Evolutionary conservation across 805 yeast species (phyloP).

Genomic region (Yamadazyma takamatsuzukensis): DNA sequence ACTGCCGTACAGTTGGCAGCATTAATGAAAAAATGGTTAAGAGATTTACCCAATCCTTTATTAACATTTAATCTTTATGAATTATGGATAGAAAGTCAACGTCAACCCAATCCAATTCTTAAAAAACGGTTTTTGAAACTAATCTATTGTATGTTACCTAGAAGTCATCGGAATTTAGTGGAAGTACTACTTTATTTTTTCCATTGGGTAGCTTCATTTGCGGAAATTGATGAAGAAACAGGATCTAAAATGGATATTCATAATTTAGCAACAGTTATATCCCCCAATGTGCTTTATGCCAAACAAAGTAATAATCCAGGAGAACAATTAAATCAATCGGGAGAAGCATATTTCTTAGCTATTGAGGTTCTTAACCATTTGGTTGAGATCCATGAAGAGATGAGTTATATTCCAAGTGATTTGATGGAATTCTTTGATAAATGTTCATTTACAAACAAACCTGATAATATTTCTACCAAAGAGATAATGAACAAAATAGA

Average conservation of each 20-base stretch:
- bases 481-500: conserved; percentile 33
- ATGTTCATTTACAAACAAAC: conserved; percentile 19
- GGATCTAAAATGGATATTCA: conserved; percentile 93
- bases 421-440: conserved; percentile 47
- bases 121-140: conserved; percentile 56
- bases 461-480: conserved; percentile 25
- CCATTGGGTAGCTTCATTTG: conserved; percentile 94
- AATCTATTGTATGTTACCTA: conserved; percentile 75
- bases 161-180: conserved; percentile 74
- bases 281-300: conserved; percentile 82
- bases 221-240: conserved; percentile 84
- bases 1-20: conserved; percentile 93
- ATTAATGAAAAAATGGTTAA: conserved; percentile 78
- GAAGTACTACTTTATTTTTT: conserved; percentile 85
- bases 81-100: conserved; percentile 70
- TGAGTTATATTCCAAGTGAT: conserved; percentile 72
- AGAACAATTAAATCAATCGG: conserved; percentile 24
- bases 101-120: conserved; percentile 41
- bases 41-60: conserved; percentile 91
- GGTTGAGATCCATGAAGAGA: conserved; percentile 76
- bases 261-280: conserved; percentile 90
- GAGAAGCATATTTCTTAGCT: conserved; percentile 80
- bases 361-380: conserved; percentile 86
- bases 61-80: conserved; percentile 73
- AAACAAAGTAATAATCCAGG: conserved; percentile 32